A percentile compares a stretch with the other conserved stretches of the same genome.
Conservation (phyloP, 768 basidiomycete genomes). For the Podaxis mareebaensis region DNA sequence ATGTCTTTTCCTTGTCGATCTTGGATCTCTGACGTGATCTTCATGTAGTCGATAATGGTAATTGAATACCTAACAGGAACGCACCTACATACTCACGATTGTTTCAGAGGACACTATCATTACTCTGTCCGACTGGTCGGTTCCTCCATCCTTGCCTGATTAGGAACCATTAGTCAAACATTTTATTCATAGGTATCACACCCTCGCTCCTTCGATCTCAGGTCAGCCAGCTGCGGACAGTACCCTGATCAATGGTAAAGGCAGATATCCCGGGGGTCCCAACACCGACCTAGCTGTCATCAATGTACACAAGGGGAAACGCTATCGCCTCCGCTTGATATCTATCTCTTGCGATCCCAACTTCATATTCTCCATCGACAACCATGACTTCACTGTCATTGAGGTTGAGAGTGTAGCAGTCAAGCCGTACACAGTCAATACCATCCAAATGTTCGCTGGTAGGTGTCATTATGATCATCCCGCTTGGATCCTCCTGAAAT, state of each 20-base stretch:
- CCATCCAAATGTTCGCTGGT: constrained; percentile 40
- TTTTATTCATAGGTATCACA: constrained; percentile 34
- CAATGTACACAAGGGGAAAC: constrained; percentile 36
- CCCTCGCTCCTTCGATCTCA: constrained; percentile 23
- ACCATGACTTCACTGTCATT: constrained; percentile 41
- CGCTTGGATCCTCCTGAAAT: background rate
- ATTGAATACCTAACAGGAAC: background rate
- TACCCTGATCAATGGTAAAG: constrained; percentile 55
- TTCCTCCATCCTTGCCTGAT: background rate
- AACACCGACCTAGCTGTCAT: constrained; percentile 41
- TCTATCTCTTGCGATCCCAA: constrained; percentile 50
- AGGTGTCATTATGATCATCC: background rate
- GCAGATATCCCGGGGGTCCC: constrained; percentile 47
- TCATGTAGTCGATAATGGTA: background rate
- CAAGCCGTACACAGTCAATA: constrained; percentile 36
- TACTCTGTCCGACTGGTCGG: constrained; percentile 51
- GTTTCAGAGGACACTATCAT: constrained; percentile 38
- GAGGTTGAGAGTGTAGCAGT: constrained; percentile 40
- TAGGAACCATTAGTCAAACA: background rate
- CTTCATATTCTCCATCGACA: constrained; percentile 44
- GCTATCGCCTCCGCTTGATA: constrained; percentile 58
- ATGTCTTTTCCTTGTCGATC: background rate
- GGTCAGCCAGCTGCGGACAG: constrained; percentile 31
- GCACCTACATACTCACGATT: background rate
- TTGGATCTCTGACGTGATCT: background rate